These are phyloP conservation scores for Brassica rapa DNA, from an alignment of 345 rosid genomes.

Conservation along the genomic window DNA sequence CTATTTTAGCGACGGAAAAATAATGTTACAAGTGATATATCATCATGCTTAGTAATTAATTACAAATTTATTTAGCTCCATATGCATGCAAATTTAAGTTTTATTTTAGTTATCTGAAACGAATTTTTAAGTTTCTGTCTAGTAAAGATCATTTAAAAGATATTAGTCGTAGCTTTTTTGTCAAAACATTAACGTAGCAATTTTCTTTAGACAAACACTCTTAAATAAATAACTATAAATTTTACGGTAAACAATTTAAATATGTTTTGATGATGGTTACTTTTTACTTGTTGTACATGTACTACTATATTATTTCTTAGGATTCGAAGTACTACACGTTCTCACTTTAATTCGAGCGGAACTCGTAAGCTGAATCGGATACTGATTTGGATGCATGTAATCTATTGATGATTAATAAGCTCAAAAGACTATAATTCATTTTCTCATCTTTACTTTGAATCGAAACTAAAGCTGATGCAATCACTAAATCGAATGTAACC, in stretches of 20 bases:
- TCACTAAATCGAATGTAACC: slow-evolving; percentile 29
- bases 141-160: not conserved
- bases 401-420: slow-evolving; percentile 7
- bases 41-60: not conserved
- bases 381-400: slow-evolving; percentile 15
- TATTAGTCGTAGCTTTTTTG: not conserved
- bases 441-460: slow-evolving; percentile 26
- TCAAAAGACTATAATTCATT: not conserved
- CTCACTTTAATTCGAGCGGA: slow-evolving; percentile 16
- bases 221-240: not conserved
- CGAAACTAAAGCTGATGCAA: slow-evolving; percentile 28
- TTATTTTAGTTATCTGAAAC: not conserved
- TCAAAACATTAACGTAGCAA: not conserved
- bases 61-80: not conserved
- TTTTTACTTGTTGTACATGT: slow-evolving; percentile 9
- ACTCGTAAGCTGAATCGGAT: slow-evolving; percentile 16
- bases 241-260: not conserved
- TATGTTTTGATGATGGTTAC: not conserved
- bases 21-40: not conserved
- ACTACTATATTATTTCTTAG: not conserved
- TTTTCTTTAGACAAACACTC: not conserved
- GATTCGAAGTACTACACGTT: slow-evolving; percentile 27
- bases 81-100: not conserved
- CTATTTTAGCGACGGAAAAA: not conserved
- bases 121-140: not conserved